Base-by-base conservation (phyloP, 306 rosid species). In the Rubus idaeus region DNA sequence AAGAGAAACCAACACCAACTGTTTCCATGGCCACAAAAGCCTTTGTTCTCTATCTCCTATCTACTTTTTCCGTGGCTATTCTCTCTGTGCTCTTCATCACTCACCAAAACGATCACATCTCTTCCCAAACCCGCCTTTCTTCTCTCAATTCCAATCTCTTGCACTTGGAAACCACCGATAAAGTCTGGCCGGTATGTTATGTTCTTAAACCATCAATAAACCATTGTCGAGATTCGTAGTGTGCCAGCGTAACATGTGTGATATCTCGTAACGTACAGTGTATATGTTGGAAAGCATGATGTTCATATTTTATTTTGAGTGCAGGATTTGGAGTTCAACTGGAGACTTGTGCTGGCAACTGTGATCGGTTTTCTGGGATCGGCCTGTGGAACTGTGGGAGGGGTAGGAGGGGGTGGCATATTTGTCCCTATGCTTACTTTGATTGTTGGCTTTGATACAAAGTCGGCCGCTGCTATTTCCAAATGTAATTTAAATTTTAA, bases 351-450 rank as follows among this genome's bases (percentile, higher is more conserved):
- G 79, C 76, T 87, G 80, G 97, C 92, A 1, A 92, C 99, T 0
- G 77, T 88, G 66, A 92, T 95, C 50, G 92, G 97, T 44, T 95
- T 95, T 73, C 78, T 92, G 46, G 99, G 99, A 30, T 95, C 96
- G 6, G 97, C 97, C 8, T 95, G 88, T 78, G 97, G 97, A 72
- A 92, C 97, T 0, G 99, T 95, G 18, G 99, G 99, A 60, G 99
- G 99, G 2, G 94, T 95, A 8, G 99, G 98, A 21, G 97, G 96
- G 5, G 97, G 97, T 26, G 99, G 99, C 83, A 95, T 95, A 71
- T 95, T 95, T 40, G 97, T 95, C 69, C 99, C 99, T 11, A 92
- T 95, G 97, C 91, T 95, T 56, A 92, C 91, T 82, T 75, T 95
- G 79, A 76, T 95, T 79, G 83, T 92, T 58, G 99, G 99, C 0